Conservation (phyloP, 768 basidiomycete genomes). For the Amanita rimosa region DNA sequence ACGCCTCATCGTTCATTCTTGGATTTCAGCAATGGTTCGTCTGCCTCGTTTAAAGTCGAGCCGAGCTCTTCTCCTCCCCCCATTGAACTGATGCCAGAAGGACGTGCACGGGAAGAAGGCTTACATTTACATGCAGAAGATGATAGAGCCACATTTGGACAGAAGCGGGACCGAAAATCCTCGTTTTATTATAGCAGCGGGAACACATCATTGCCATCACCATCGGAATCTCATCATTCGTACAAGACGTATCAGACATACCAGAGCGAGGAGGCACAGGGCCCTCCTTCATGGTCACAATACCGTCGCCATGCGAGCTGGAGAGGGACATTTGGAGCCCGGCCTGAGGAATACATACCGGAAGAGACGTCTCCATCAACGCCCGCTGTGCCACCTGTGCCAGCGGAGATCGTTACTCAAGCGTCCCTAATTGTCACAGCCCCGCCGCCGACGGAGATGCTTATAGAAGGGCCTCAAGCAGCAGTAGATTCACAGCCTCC, state of each 20-base stretch:
- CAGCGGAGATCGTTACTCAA: neutral
- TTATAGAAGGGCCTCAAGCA: too few species aligned
- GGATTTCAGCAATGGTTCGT: neutral
- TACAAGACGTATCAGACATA: neutral
- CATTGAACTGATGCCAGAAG: neutral
- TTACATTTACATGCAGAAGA: neutral
- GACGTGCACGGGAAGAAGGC: neutral
- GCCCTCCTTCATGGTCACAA: neutral
- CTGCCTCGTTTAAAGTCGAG: neutral
- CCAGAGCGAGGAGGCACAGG: neutral
- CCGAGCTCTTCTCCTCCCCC: neutral
- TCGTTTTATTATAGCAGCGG: neutral
- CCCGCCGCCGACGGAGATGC: neutral
- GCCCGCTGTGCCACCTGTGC: neutral
- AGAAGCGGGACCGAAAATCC: neutral
- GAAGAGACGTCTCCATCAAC: neutral
- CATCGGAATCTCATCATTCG: neutral
- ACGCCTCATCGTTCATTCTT: constrained; percentile 15
- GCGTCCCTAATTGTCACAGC: neutral
- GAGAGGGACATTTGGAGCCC: neutral
- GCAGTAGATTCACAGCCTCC: neutral
- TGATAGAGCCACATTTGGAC: neutral
- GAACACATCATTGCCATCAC: neutral
- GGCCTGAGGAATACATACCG: neutral
- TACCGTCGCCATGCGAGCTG: constrained; percentile 1